These are phyloP conservation scores for Dothidotthia symphoricarpi DNA, from an alignment of 2,329 filamentous ascomycete species.

Conservation along the genomic window DNA sequence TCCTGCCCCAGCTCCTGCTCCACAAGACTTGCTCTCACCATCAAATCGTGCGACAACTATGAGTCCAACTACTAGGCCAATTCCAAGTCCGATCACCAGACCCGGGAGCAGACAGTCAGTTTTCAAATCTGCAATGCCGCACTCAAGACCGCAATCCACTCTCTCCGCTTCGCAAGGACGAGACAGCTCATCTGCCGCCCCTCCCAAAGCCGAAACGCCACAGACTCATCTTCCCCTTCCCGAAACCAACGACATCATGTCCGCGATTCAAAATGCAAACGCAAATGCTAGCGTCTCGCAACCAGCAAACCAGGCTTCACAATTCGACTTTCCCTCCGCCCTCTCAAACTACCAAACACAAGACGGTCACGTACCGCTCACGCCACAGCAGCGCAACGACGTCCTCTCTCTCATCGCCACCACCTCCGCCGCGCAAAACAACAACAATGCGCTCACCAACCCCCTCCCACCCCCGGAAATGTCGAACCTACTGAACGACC, in stretches of 20 bases:
- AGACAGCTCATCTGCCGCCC: constrained; percentile 20
- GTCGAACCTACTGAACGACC: constrained; percentile 57
- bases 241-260: constrained; percentile 52
- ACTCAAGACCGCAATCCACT: constrained; percentile 15
- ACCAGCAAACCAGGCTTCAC: constrained; percentile 29
- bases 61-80: constrained; percentile 29
- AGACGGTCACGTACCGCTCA: constrained; percentile 48
- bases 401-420: constrained; percentile 51
- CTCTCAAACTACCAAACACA: constrained; percentile 50
- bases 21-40: constrained; percentile 27
- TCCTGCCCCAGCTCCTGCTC: constrained; percentile 29
- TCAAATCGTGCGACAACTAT: constrained; percentile 32
- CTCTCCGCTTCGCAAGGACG: constrained; percentile 8
- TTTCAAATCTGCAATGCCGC: constrained; percentile 23
- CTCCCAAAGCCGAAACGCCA: constrained; percentile 45
- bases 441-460: constrained; percentile 58
- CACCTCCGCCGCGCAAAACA: constrained; percentile 42
- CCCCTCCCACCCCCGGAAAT: constrained; percentile 56
- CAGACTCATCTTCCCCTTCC: constrained; percentile 34
- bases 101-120: constrained; percentile 20
- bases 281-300: constrained; percentile 32
- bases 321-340: constrained; percentile 49
- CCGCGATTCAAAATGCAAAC: constrained; percentile 50
- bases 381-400: constrained; percentile 48
- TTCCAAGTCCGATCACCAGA: constrained; percentile 25